phyloP scores from a whole-genome alignment of 139 green algal species.

The Coelastrella sp. region DNA sequence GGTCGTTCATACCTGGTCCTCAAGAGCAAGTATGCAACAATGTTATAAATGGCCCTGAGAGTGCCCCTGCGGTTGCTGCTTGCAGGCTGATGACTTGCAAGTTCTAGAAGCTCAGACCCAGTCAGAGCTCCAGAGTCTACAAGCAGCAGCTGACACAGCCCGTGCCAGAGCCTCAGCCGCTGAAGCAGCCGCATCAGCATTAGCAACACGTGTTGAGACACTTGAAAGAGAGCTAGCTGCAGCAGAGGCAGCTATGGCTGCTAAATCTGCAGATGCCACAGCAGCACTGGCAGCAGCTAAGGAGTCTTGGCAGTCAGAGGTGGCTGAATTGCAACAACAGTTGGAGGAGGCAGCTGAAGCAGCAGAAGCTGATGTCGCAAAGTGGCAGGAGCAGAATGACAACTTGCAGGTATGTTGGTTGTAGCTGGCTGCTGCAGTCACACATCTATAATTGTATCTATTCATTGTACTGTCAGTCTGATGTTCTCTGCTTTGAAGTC shows the following conservation, averaged over 20 bases:
- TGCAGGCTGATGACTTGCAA: slow-evolving; percentile 19
- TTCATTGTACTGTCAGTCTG: no score
- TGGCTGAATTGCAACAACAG: slow-evolving; percentile 27
- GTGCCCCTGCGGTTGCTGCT: background rate
- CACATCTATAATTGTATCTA: no score
- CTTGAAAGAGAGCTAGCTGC: background rate
- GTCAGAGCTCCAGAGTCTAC: slow-evolving; percentile 40
- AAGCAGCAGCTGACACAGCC: slow-evolving; percentile 12
- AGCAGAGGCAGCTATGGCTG: slow-evolving; percentile 24
- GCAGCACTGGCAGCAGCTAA: background rate
- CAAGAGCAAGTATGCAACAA: no score
- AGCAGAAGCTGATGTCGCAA: background rate
- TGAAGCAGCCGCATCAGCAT: slow-evolving; percentile 26
- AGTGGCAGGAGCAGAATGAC: slow-evolving; percentile 14
- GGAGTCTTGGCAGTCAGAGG: background rate
- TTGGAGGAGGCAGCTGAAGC: slow-evolving; percentile 7
- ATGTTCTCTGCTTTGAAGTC: no score
- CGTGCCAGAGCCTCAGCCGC: slow-evolving; percentile 15
- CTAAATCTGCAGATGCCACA: background rate
- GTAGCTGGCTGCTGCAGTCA: background rate
- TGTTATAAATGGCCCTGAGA: no score
- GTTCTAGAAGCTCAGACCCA: slow-evolving; percentile 3
- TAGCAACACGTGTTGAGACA: slow-evolving; percentile 1
- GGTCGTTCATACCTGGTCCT: no score
- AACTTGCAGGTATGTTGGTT: background rate